Evolutionary conservation across 225 moss, liverwort and hornwort genomes (phyloP), one percentile per base, ranked within the genome.

Genomic region (Bryum argenteum): DNA sequence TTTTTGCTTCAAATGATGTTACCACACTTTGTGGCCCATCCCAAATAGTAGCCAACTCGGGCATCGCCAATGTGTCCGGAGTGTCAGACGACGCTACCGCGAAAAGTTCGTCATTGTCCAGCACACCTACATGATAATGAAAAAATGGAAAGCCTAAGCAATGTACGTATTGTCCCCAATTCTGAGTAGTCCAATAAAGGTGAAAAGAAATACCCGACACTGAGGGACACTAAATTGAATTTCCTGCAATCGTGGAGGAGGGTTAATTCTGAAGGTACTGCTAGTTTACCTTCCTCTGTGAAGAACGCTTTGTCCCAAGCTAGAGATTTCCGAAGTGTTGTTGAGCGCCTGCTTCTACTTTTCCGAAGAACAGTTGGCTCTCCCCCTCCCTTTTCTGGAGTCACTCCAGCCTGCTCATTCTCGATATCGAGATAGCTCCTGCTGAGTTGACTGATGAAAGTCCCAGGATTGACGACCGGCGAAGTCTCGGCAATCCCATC

Each of bases 241-340:
- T 48, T 33, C 33, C 73, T 22, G 23, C 21, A 56, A 58, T 18
- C 18, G 17, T 54, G 44, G 38, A 61, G 13, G 48, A 23, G 16
- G 51, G 43, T 5, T 44, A 22, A 39, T 58, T 59, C 21, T 42
- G 18, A 17, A 9, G 15, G 43, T 15, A 57, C 8, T 26, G 18
- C 2, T 48, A 38, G 5, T 17, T 55, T 66, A 86, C 89, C 89
- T 50, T 89, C 89, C 54, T 89, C 89, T 14, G 89, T 89, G 61
- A 89, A 85, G 53, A 88, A 88, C 19, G 88, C 88, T 59, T 88
- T 85, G 64, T 88, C 85, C 88, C 88, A 88, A 41, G 88, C 88
- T 45, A 88, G 75, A 26, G 85, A 85, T 67, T 83, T 88, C 23
- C 88, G 75, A n/a, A 88, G 80, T 33, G 73, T 83, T 40, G 82